Conservation (phyloP, 805 yeast species). For the Blastobotrys muscicola region DNA sequence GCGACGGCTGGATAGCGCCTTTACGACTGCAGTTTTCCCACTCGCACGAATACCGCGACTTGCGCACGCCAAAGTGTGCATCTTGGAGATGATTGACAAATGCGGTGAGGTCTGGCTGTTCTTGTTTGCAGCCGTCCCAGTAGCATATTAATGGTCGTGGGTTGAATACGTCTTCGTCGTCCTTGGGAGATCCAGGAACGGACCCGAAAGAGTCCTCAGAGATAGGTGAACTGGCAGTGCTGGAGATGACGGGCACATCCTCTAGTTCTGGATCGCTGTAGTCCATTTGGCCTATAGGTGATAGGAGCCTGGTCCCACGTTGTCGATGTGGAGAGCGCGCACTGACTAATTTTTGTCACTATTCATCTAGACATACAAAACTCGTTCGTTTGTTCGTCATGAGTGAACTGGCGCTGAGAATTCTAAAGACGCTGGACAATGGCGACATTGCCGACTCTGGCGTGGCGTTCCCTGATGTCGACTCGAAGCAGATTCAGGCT, state of each 20-base stretch:
- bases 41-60: constrained; percentile 40
- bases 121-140: constrained; percentile 32
- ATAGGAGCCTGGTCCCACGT: too few relatives aligned
- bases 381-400: constrained; percentile 9
- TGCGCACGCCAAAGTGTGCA: constrained; percentile 31
- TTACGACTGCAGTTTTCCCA: constrained; percentile 52
- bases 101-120: constrained; percentile 28
- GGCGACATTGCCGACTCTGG: constrained; percentile 63
- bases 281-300: too few relatives aligned
- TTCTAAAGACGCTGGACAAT: constrained; percentile 54
- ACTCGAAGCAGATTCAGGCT: constrained; percentile 35
- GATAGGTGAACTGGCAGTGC: constrained; percentile 5
- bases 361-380: too few relatives aligned
- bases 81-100: constrained; percentile 33
- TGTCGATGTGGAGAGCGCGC: too few relatives aligned
- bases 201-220: constrained; percentile 11
- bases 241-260: constrained; percentile 1
- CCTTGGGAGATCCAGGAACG: constrained; percentile 13
- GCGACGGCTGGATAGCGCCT: constrained; percentile 43
- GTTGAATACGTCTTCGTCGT: constrained; percentile 15
- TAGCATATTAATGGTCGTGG: constrained; percentile 25
- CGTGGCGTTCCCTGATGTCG: constrained; percentile 48
- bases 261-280: constrained; percentile 1
- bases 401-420: constrained; percentile 23
- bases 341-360: too few relatives aligned